phyloP scores from a whole-genome alignment of 495 filamentous ascomycete genomes.

The Podospora conica region DNA sequence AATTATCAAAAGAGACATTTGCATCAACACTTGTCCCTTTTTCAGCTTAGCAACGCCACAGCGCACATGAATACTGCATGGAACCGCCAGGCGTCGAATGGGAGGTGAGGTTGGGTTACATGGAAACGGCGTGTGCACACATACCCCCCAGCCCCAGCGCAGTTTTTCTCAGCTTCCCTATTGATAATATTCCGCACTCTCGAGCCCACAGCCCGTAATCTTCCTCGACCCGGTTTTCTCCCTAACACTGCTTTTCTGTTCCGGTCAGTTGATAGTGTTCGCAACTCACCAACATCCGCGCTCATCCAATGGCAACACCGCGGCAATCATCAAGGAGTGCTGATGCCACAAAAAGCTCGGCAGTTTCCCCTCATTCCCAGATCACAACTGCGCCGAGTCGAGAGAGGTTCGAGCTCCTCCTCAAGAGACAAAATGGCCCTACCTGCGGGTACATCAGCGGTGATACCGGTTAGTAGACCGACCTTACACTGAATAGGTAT shows the following conservation, averaged over 20 bases:
- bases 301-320: background rate
- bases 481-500: background rate
- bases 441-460: background rate
- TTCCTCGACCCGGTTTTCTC: background rate
- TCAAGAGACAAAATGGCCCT: background rate
- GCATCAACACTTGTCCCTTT: background rate
- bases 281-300: too few species aligned
- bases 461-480: background rate
- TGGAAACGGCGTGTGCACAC: too few species aligned
- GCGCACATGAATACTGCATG: background rate
- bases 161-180: background rate
- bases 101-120: background rate
- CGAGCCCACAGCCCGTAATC: background rate
- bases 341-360: background rate
- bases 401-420: background rate
- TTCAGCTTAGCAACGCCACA: background rate
- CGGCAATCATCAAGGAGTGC: too few species aligned
- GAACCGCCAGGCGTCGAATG: background rate
- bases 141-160: too few species aligned
- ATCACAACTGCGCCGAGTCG: background rate
- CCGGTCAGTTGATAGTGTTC: too few species aligned
- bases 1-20: background rate
- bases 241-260: background rate
- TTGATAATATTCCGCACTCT: background rate
- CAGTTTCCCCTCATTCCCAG: background rate